These are phyloP conservation scores for Candida orba DNA, from an alignment of 805 yeast species.

Conservation along the genomic window DNA sequence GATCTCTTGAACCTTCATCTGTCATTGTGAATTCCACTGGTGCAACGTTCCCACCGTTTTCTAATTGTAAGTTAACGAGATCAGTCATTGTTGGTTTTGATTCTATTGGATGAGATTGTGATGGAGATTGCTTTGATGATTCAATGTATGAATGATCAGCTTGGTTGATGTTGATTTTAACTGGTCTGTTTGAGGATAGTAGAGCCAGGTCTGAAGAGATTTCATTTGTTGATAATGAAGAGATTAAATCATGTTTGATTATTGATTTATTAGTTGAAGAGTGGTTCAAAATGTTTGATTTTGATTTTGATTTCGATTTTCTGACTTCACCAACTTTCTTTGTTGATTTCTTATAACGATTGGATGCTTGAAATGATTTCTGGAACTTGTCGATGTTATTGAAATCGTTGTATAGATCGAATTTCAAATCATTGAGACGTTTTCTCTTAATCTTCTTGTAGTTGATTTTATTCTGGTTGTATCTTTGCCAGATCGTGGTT, in stretches of 20 bases:
- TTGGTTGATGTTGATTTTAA: not conserved
- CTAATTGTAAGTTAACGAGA: conserved; percentile 20
- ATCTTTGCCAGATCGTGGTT: conserved; percentile 20
- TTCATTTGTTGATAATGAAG: conserved; percentile 1
- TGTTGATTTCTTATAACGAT: conserved; percentile 12
- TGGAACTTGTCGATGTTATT: conserved; percentile 7
- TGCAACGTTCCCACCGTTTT: conserved; percentile 9
- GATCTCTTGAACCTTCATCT: conserved; percentile 1
- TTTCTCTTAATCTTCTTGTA: conserved; percentile 8
- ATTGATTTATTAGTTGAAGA: too few relatives aligned
- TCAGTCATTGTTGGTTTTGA: conserved; percentile 21
- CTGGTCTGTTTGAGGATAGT: too few relatives aligned
- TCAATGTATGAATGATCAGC: conserved; percentile 17
- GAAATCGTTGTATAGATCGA: conserved; percentile 13
- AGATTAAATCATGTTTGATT: not conserved
- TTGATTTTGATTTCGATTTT: too few relatives aligned
- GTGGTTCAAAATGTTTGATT: too few relatives aligned
- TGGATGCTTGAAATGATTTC: conserved; percentile 6
- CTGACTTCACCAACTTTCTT: too few relatives aligned
- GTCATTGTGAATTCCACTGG: not conserved
- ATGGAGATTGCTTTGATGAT: conserved; percentile 7
- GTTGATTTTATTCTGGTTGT: conserved; percentile 13
- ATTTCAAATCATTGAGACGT: not conserved
- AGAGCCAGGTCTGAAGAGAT: not conserved
- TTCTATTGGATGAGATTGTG: conserved; percentile 5